A percentile compares a stretch with the other conserved stretches of the same genome.
Conservation (phyloP, 768 basidiomycete species). For the Auriscalpium microsporum region DNA sequence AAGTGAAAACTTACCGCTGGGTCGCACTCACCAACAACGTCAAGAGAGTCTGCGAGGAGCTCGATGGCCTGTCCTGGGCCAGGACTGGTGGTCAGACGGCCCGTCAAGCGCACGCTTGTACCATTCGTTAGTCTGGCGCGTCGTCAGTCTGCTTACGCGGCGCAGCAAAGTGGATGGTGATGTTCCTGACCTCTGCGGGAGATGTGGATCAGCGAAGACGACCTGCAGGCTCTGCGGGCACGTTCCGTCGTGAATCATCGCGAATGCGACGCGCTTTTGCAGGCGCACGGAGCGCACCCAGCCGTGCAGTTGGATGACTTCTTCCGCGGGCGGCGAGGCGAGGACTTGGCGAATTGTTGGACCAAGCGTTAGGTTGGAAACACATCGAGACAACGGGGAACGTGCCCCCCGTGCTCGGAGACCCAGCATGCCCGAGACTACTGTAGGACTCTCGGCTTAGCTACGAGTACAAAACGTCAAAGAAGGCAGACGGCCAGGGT, state of each 20-base stretch:
- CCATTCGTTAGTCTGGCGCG: slow-evolving; percentile 42
- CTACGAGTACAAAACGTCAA: no score
- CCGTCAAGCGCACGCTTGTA: slow-evolving; percentile 41
- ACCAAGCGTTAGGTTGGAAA: not conserved
- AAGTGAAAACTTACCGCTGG: slow-evolving; percentile 37
- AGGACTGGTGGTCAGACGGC: slow-evolving; percentile 36
- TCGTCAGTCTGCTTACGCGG: no score
- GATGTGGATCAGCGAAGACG: slow-evolving; percentile 46
- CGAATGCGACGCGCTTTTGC: slow-evolving; percentile 86
- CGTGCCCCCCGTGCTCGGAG: no score
- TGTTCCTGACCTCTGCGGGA: slow-evolving; percentile 25
- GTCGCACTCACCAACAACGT: slow-evolving; percentile 48
- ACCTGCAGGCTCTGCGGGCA: slow-evolving; percentile 64
- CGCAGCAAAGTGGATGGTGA: not conserved
- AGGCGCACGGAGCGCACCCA: slow-evolving; percentile 83
- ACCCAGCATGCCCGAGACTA: no score
- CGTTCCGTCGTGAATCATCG: slow-evolving; percentile 76
- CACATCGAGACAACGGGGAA: no score
- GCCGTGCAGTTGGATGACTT: slow-evolving; percentile 45
- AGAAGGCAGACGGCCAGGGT: no score
- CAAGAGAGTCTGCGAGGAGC: slow-evolving; percentile 38
- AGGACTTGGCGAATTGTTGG: slow-evolving; percentile 14
- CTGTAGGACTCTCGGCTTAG: no score
- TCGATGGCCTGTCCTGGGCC: slow-evolving; percentile 47
- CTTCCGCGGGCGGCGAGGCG: not conserved